Evolutionary conservation across 2,329 filamentous ascomycete species (phyloP), one percentile per base, ranked within the genome.

Genomic region (Fusarium sp.): DNA sequence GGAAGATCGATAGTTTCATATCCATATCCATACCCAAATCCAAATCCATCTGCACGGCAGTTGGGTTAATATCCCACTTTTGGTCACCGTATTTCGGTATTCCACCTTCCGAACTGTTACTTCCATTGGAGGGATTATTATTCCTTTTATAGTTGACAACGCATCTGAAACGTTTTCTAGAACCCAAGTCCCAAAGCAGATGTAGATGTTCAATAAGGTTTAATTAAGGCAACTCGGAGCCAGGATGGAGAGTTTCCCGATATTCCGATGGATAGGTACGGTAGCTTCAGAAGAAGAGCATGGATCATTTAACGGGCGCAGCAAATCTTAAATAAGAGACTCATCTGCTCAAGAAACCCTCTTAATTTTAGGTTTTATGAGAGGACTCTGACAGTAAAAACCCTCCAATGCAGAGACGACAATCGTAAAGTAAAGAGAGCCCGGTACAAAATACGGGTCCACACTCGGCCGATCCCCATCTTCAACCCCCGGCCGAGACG

Each of bases 91-190:
- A 44, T 14, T 24, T 45, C 40, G 49, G 25, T 48, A 49, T 49
- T 47, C 25, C 25, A 29, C 30, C 32, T 12, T 29, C 14, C 32
- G 11, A 37, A 22, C n/a, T 45, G 24, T 13, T 12, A n/a, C 16
- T n/a, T 18, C 20, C 7, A 70, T 70, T 70, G 67, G 67, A 70
- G 67, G 67, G 57, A 70, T 57, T 64, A 60, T 59, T 64, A 37
- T 34, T 3, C 29, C 10, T 42, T 13, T 13, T 24, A 20, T 37
- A n/a, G 10, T 40, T 16, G 14, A 42, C 24, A n/a, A 40, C 47
- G 42, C 34, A 60, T 46, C 54, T 71, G 67, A 70, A 70, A 70
- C 67, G 24, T 41, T 54, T 68, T 70, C 67, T 25, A 71, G 67
- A 70, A 70, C 54, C 44, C 51, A 57, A 61, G 18, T 40, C 57